Evolutionary conservation across 2,329 filamentous ascomycete species (phyloP).

Genomic region (Talaromyces sp.): DNA sequence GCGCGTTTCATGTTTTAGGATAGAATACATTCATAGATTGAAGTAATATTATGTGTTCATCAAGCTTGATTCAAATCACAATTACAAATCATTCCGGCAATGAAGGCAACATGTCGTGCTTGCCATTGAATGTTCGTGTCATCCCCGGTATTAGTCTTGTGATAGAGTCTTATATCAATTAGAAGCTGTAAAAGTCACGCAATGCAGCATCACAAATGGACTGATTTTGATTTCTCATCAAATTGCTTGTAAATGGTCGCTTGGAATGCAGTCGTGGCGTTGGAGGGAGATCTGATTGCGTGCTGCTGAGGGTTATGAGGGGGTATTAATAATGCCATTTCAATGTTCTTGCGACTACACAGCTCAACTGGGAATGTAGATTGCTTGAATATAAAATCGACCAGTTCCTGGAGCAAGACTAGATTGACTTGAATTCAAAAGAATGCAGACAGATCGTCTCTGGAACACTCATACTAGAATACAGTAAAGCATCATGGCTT

Average conservation of each 20-base stretch:
- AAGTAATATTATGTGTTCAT: neutral
- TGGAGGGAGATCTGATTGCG: constrained; percentile 23
- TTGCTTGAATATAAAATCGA: neutral
- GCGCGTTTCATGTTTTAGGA: neutral
- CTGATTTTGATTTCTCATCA: constrained; percentile 27
- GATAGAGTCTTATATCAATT: neutral
- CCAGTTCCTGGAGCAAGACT: too few relatives aligned
- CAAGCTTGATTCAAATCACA: neutral
- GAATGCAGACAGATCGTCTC: neutral
- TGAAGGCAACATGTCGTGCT: neutral
- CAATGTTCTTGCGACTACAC: neutral
- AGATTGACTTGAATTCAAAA: neutral
- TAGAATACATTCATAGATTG: neutral
- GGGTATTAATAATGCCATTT: neutral
- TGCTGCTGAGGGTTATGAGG: constrained; percentile 20
- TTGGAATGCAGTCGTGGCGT: constrained; percentile 13
- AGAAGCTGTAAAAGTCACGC: neutral
- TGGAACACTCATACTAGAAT: neutral
- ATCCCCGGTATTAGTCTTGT: neutral
- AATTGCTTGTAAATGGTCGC: constrained; percentile 11
- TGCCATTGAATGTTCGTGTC: neutral
- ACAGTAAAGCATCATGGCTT: constrained; percentile 22
- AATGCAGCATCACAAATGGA: neutral
- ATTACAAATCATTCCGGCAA: neutral
- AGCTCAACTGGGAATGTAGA: neutral